Conservation (phyloP, 1,139 yeast species). For the Petasospora fabianii region DNA sequence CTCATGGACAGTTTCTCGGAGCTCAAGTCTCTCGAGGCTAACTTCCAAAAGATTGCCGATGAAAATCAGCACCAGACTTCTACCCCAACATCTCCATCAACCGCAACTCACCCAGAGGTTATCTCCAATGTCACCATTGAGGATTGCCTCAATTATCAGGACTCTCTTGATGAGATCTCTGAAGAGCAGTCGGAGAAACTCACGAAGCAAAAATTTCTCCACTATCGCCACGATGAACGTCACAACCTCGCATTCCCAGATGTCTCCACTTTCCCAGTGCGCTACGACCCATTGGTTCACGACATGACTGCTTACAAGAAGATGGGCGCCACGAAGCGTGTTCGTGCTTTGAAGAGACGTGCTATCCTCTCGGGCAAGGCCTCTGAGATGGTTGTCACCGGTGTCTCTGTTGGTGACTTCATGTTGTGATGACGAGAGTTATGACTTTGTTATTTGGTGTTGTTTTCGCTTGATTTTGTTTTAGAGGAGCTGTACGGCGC, state of each 20-base stretch:
- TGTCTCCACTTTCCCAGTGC: constrained; percentile 27
- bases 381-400: constrained; percentile 51
- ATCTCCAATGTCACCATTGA: constrained; percentile 10
- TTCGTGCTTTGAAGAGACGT: constrained; percentile 38
- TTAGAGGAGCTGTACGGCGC: neutral
- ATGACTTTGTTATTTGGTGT: constrained; percentile 1
- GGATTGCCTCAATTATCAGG: constrained; percentile 13
- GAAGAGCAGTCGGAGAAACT: constrained; percentile 27
- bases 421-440: constrained; percentile 5
- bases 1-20: constrained; percentile 17
- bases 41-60: constrained; percentile 26
- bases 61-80: constrained; percentile 16
- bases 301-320: constrained; percentile 6
- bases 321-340: constrained; percentile 3
- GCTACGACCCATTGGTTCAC: constrained; percentile 28
- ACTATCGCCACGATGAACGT: constrained; percentile 44
- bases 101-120: neutral
- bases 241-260: constrained; percentile 40
- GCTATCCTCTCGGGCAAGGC: constrained; percentile 47
- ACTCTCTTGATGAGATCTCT: constrained; percentile 6
- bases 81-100: constrained; percentile 1
- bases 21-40: constrained; percentile 26
- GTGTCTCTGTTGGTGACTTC: constrained; percentile 44
- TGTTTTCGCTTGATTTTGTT: constrained; percentile 2
- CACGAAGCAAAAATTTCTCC: constrained; percentile 34